Evolutionary conservation across 441 rosid species (phyloP), one percentile per base, ranked within the genome.

Genomic region (Pelargonium fulgidum): DNA sequence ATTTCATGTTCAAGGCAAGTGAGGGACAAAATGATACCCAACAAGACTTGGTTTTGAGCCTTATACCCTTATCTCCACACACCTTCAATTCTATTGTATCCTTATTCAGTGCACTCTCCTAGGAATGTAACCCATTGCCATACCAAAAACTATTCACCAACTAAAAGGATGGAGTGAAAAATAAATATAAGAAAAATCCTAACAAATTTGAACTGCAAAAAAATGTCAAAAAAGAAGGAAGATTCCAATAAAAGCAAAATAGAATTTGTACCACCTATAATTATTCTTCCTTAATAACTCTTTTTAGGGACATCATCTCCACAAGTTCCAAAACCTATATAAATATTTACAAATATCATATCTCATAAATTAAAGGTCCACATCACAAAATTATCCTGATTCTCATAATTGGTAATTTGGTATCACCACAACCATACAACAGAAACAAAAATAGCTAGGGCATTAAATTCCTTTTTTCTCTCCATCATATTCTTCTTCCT

Each of bases 211-310:
- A 19, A 13, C 48, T 44, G 10, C 11, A 44, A 59, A 65, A 54
- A 58, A 64, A 48, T 59, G 22, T 42, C 16, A 13, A 14, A 44
- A 44, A n/a, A 3, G 4, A n/a, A 3, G 13, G 56, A 19, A 48
- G 56, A 48, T 48, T 48, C 56, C 12, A n/a, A 48, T 5, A 48
- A 48, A 48, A 48, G 39, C 5, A 72, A 42, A 66, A 16, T 45
- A 73, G 75, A 70, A 77, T 48, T 64, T 68, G 65, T 70, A 10
- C 80, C 69, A 12, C 77, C 62, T 64, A 64, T 41, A 20, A 14
- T 17, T 71, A 71, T 70, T 74, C 81, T 65, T 68, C 75, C 36
- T 68, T 26, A 26, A 77, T 58, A 48, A 50, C 63, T 16, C 26
- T 10, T 14, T 67, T 48, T 26, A 59, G 73, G 58, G 68, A 20